Conservation (phyloP, 257 asterid species). For the Vinca minor region DNA sequence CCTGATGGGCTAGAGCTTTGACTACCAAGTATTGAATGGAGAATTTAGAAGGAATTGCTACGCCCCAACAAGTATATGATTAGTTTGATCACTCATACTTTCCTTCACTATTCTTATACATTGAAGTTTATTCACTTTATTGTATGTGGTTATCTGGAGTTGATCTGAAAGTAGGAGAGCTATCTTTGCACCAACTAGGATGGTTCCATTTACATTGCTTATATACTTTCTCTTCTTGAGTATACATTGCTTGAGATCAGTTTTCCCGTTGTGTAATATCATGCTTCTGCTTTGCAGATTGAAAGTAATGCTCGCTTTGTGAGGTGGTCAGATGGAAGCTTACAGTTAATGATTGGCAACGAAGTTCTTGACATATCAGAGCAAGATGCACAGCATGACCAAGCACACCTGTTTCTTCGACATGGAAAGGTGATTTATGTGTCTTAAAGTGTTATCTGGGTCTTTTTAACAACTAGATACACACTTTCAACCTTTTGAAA, state of each 20-base stretch:
- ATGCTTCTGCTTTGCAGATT: slow-evolving; percentile 34
- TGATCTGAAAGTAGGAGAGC: neutral
- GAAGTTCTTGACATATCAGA: slow-evolving; percentile 94
- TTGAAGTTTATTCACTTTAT: too few relatives aligned
- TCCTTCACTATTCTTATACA: neutral
- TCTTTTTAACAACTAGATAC: neutral
- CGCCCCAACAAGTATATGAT: neutral
- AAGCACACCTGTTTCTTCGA: slow-evolving; percentile 85
- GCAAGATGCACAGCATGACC: slow-evolving; percentile 94
- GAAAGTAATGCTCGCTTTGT: slow-evolving; percentile 99
- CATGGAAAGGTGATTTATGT: slow-evolving; percentile 65
- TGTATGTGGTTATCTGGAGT: neutral
- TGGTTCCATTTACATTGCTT: neutral
- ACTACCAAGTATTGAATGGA: neutral
- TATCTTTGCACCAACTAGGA: neutral
- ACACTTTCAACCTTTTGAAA: neutral
- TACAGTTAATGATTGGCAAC: slow-evolving; percentile 86
- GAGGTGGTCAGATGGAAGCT: slow-evolving; percentile 98
- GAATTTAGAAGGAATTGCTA: neutral
- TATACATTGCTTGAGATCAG: too few relatives aligned
- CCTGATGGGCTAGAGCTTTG: neutral
- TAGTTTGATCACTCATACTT: neutral
- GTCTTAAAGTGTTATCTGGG: neutral
- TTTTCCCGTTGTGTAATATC: neutral
- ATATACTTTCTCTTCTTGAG: neutral